Evolutionary conservation across 768 basidiomycete species (phyloP).

Genomic region (Grammothele lineata): DNA sequence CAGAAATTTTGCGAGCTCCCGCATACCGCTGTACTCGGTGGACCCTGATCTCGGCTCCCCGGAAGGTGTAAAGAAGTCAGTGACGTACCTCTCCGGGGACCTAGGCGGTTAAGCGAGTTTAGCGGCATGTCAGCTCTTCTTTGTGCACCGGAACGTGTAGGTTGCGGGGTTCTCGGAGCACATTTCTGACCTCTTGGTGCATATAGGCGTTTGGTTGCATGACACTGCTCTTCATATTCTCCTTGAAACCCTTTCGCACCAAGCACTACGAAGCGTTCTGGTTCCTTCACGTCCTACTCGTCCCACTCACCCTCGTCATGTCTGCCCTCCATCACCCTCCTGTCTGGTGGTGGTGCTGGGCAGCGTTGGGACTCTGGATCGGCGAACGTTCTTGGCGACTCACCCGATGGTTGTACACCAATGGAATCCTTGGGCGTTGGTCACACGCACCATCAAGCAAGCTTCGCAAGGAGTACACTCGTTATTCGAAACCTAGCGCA

Average conservation of each 20-base stretch:
- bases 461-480: neutral
- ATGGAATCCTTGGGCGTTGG: slow-evolving; percentile 42
- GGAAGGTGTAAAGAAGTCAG: too few relatives aligned
- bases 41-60: too few relatives aligned
- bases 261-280: slow-evolving; percentile 65
- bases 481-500: neutral
- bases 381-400: slow-evolving; percentile 57
- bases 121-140: too few relatives aligned
- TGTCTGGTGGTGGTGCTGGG: slow-evolving; percentile 66
- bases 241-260: slow-evolving; percentile 46
- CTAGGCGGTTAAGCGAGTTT: too few relatives aligned
- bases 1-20: too few relatives aligned
- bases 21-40: too few relatives aligned
- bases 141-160: too few relatives aligned
- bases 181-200: neutral
- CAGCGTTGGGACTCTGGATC: slow-evolving; percentile 56
- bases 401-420: slow-evolving; percentile 53
- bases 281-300: slow-evolving; percentile 55
- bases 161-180: neutral
- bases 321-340: slow-evolving; percentile 67
- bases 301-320: slow-evolving; percentile 55
- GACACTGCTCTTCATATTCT: slow-evolving; percentile 48
- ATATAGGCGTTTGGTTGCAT: slow-evolving; percentile 53
- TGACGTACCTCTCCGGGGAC: too few relatives aligned
- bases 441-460: slow-evolving; percentile 1